Conservation (phyloP, 2,329 filamentous ascomycete genomes). For the Pseudogymnoascus sp. region DNA sequence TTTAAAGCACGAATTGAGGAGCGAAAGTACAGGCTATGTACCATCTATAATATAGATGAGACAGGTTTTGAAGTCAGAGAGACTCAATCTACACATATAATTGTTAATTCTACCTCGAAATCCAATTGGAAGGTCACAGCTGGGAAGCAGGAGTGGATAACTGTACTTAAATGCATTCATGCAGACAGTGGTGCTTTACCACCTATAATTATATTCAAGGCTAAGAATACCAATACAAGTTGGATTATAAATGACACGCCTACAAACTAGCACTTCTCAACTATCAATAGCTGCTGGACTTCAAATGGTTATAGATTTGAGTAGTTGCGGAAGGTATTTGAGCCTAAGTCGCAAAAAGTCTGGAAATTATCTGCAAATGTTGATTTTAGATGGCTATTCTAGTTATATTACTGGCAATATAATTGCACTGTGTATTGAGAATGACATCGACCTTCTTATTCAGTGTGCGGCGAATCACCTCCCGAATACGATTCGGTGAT, state of each 20-base stretch:
- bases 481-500: too few species aligned
- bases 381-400: conserved; percentile 5
- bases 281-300: neutral
- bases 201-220: conserved; percentile 7
- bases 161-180: neutral
- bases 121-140: too few species aligned
- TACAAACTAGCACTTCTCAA: neutral
- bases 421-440: neutral
- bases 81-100: too few species aligned
- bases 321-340: neutral
- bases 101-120: too few species aligned
- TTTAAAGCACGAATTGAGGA: too few species aligned
- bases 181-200: neutral
- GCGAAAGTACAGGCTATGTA: too few species aligned
- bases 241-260: neutral
- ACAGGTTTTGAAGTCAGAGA: too few species aligned
- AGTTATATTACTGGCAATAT: conserved; percentile 4
- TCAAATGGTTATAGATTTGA: conserved; percentile 1
- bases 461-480: too few species aligned
- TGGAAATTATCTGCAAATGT: neutral
- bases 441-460: neutral
- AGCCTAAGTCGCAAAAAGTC: neutral
- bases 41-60: too few species aligned
- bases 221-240: neutral
- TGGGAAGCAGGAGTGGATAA: neutral